Evolutionary conservation across 2,329 filamentous ascomycete genomes (phyloP).

Genomic region (Alternaria infectoria): DNA sequence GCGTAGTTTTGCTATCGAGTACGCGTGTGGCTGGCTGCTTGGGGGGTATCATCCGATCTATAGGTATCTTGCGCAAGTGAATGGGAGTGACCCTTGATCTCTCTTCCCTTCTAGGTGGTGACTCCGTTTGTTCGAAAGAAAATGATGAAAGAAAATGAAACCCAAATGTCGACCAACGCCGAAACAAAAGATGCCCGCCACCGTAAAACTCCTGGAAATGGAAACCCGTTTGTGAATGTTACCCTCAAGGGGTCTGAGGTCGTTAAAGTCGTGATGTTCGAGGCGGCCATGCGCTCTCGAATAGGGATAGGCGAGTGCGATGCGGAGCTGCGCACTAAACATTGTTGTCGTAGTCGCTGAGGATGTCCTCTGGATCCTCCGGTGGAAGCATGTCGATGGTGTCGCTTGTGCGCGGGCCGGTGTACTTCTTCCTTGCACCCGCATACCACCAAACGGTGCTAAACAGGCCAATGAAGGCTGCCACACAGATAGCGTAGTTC

Average conservation of each 20-base stretch:
- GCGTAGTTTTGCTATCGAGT: not conserved
- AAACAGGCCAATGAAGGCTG: slow-evolving; percentile 57
- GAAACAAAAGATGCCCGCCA: not conserved
- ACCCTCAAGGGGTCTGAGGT: not conserved
- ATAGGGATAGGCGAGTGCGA: not conserved
- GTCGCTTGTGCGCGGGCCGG: slow-evolving; percentile 64
- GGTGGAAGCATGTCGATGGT: slow-evolving; percentile 52
- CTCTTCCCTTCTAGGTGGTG: not conserved
- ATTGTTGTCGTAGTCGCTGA: slow-evolving; percentile 41
- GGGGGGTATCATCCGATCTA: slow-evolving; percentile 22
- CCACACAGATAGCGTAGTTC: slow-evolving; percentile 57
- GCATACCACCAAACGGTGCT: slow-evolving; percentile 55
- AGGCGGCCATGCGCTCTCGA: not conserved
- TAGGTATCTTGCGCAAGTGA: slow-evolving; percentile 6
- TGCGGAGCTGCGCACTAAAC: slow-evolving; percentile 16
- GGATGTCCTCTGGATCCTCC: slow-evolving; percentile 49
- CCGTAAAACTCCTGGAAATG: not conserved
- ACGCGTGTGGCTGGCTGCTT: not conserved
- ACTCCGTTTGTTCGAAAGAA: not conserved
- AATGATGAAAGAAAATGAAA: not conserved
- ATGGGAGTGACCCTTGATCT: not conserved
- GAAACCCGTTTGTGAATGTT: no score
- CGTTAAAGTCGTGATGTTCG: slow-evolving; percentile 6
- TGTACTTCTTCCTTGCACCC: slow-evolving; percentile 58
- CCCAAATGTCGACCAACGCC: not conserved